These are phyloP conservation scores for Plantago major DNA, from an alignment of 257 asterid genomes.

Conservation along the genomic window DNA sequence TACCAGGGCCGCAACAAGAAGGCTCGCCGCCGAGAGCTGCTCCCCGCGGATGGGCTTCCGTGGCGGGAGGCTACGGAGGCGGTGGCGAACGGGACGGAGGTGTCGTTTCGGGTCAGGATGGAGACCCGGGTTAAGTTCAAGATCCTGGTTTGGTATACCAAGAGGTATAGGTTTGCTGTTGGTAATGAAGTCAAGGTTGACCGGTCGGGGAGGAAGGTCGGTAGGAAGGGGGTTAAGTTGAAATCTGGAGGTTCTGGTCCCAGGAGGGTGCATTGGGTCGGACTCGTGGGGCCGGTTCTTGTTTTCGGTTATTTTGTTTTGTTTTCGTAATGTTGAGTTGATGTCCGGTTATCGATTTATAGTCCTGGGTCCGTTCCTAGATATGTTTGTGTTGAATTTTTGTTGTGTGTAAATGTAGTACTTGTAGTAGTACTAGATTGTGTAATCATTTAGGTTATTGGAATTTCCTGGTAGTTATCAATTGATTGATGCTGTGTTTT, in stretches of 20 bases:
- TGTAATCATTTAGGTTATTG: too few relatives aligned
- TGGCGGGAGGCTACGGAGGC: conserved; percentile 46
- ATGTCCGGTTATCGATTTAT: too few relatives aligned
- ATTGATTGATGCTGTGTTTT: too few relatives aligned
- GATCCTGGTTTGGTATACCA: conserved; percentile 51
- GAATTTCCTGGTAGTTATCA: too few relatives aligned
- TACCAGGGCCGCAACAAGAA: conserved; percentile 69
- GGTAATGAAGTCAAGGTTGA: conserved; percentile 44
- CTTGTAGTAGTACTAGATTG: too few relatives aligned
- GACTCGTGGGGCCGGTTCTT: not conserved
- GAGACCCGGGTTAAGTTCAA: conserved; percentile 55
- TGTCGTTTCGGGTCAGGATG: conserved; percentile 48
- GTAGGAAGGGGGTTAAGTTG: conserved; percentile 46
- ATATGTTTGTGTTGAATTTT: too few relatives aligned
- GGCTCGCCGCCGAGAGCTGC: conserved; percentile 27
- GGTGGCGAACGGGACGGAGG: conserved; percentile 35
- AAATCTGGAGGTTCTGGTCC: conserved; percentile 36
- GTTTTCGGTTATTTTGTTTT: conserved; percentile 14
- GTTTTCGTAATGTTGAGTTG: not conserved
- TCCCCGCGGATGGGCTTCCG: conserved; percentile 39
- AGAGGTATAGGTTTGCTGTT: conserved; percentile 30
- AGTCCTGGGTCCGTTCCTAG: too few relatives aligned
- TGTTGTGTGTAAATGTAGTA: too few relatives aligned
- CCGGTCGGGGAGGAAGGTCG: conserved; percentile 41
- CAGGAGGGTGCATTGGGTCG: not conserved